Conservation (phyloP, 2,329 filamentous ascomycete genomes). For the Aspergillus spinulosporus region DNA sequence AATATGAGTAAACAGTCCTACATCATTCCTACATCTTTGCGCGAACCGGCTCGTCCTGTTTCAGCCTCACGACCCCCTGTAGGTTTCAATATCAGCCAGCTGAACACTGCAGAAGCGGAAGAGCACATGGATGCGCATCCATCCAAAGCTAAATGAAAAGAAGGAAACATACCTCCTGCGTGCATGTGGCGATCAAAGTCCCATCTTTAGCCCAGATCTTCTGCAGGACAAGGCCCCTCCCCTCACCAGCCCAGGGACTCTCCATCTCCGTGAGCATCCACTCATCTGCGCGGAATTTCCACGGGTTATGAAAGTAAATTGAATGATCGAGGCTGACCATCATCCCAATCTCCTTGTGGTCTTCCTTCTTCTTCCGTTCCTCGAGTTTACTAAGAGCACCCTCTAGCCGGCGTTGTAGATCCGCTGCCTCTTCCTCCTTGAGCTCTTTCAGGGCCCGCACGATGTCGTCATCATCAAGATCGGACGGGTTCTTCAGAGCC, state of each 20-base stretch:
- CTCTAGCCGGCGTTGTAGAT: conserved; percentile 39
- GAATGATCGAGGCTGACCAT: conserved; percentile 55
- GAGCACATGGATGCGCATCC: neutral
- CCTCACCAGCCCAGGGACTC: conserved; percentile 54
- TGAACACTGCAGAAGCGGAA: neutral
- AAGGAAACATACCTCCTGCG: conserved; percentile 47
- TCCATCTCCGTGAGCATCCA: conserved; percentile 54
- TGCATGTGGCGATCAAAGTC: conserved; percentile 51
- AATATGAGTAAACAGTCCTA: neutral
- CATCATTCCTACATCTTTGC: conserved; percentile 31
- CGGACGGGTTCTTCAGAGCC: conserved; percentile 45
- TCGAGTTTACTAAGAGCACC: conserved; percentile 35
- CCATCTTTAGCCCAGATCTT: conserved; percentile 53
- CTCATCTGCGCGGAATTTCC: conserved; percentile 51
- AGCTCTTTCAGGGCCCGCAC: conserved; percentile 43
- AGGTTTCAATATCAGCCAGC: conserved; percentile 18
- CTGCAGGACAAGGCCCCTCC: conserved; percentile 50
- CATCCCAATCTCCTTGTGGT: conserved; percentile 47
- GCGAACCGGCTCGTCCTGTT: conserved; percentile 41
- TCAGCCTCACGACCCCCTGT: conserved; percentile 49
- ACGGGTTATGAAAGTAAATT: conserved; percentile 54
- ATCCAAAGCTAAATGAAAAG: conserved; percentile 8
- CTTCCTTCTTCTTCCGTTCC: conserved; percentile 23
- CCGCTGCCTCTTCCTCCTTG: conserved; percentile 44
- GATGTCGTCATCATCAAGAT: conserved; percentile 45